Evolutionary conservation across 2,329 filamentous ascomycete genomes (phyloP), one percentile per base, ranked within the genome.

Genomic region (Penicillium sp.): DNA sequence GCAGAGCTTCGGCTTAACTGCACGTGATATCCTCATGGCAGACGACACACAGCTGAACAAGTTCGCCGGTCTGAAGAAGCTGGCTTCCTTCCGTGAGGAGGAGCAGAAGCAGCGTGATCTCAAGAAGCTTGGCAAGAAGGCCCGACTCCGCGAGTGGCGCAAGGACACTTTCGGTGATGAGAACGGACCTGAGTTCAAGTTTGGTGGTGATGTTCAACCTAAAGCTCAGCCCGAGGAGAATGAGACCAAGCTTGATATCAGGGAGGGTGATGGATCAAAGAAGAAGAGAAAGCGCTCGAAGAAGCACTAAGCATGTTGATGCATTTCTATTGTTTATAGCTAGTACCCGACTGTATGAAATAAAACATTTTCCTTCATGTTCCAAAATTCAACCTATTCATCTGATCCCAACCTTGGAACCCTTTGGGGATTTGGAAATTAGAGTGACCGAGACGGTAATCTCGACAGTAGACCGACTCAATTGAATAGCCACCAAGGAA

Each of bases 41-140:
- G 88, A 88, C 42, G 94, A 99, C 76, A 79, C 85, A 44, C 86
- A 88, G 50, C 84, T 99, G 60, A 99, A 99, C 73, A 82, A 92
- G 61, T 99, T 88, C 68, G 93, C 88, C 5, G 93, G 94, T 6
- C 79, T 99, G 67, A 99, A 99, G 82, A 97, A 97, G 77, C 83
- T 97, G 55, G 92, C 93, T 4, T 81, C 89, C 5, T 99, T 94
- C 79, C 84, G 94, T 53, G 92, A 97, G 70, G 79, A 81, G 3
- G 89, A 92, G 66, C 94, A 95, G 82, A 97, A 97, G 81, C 82
- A 83, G 62, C 89, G 88, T 66, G 94, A 99, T 69, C 86, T 87
- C 77, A 96, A 96, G 81, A 83, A 84, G 65, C 81, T 97, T 29
- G 89, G 90, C 60, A 99, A 97, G 83, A 97, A 97, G 78, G 90